Conservation (phyloP, 164 flowering plant species). For the Houttuynia cordata region DNA sequence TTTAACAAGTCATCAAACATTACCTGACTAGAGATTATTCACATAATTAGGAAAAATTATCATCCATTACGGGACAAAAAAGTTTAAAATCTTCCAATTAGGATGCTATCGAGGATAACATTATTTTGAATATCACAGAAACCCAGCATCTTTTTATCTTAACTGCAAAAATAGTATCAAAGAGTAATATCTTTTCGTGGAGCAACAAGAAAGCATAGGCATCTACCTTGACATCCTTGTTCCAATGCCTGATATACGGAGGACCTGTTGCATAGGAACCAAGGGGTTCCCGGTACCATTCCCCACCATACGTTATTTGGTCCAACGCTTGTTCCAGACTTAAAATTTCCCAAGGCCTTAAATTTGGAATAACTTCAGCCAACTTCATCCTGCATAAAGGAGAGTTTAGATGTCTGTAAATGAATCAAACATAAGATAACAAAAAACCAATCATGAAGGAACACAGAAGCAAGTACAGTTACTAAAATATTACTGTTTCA, state of each 20-base stretch:
- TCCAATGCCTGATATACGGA: constrained; percentile 64
- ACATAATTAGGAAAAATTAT: too few relatives aligned
- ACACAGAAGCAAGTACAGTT: too few relatives aligned
- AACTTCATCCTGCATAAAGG: constrained; percentile 34
- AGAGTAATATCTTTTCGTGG: neutral
- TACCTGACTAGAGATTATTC: neutral
- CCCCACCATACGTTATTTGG: constrained; percentile 58
- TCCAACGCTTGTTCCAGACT: constrained; percentile 95
- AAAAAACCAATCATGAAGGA: too few relatives aligned
- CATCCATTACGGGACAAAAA: neutral
- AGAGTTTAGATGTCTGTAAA: neutral
- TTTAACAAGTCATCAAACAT: too few relatives aligned
- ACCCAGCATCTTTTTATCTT: neutral
- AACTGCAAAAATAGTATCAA: neutral
- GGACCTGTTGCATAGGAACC: constrained; percentile 77
- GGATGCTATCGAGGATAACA: neutral
- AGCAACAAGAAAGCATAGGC: neutral
- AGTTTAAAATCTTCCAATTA: neutral
- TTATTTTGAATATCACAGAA: neutral
- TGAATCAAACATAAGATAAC: too few relatives aligned
- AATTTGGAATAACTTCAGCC: constrained; percentile 56
- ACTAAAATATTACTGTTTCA: too few relatives aligned
- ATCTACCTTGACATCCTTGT: constrained; percentile 48
- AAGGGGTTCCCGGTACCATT: constrained; percentile 84
- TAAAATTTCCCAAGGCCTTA: constrained; percentile 95